Base-by-base conservation (phyloP, 1,284 basidiomycete species). In the Cutaneotrichosporon sp. region DNA sequence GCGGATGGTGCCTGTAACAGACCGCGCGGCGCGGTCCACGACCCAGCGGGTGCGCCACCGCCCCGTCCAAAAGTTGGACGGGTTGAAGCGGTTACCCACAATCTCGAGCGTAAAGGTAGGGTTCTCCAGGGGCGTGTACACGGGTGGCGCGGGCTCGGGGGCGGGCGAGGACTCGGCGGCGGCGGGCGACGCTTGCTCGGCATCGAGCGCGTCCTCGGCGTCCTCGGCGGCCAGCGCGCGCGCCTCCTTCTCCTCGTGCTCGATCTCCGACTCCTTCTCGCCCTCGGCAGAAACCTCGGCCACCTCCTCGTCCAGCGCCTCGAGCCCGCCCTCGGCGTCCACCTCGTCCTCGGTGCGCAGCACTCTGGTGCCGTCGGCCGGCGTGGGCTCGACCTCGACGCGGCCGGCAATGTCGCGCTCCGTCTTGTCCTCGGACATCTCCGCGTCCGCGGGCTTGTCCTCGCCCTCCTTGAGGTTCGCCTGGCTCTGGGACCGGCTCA, bases 31-130 rank as follows among this genome's bases (percentile, higher is more conserved):
- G 13, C 77, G 65, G 65, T 84, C 80, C n/a, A 83, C 74, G 11
- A 73, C 63, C 74, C 83, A 84, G n/a, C 70, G 64, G 4, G 81
- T 81, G 49, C 93, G 86, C 94, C 94, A 97, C 73, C 92, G 84
- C 25, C 94, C 94, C 33, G 93, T 90, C 92, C 92, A 97, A 80
- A 86, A 97, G 78, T 95, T 97, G 45, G 84, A 80, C 0, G 91
- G 89, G 76, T 95, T 97, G 80, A 95, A 97, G 73, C 93, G 91
- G 80, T 95, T 95, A 16, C 92, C 90, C 29, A 95, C 92, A 58
- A 95, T 83, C 72, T 94, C 90, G 46, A 95, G 79, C 16, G 85
- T 84, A 72, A 87, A 95, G 42, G 80, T 82, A 14, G 77, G 74
- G 60, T 77, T 71, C 16, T 74, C 71, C 25, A 76, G 54, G 4